Conservation (phyloP, 164 flowering plant species). For the Liriodendron chinense region DNA sequence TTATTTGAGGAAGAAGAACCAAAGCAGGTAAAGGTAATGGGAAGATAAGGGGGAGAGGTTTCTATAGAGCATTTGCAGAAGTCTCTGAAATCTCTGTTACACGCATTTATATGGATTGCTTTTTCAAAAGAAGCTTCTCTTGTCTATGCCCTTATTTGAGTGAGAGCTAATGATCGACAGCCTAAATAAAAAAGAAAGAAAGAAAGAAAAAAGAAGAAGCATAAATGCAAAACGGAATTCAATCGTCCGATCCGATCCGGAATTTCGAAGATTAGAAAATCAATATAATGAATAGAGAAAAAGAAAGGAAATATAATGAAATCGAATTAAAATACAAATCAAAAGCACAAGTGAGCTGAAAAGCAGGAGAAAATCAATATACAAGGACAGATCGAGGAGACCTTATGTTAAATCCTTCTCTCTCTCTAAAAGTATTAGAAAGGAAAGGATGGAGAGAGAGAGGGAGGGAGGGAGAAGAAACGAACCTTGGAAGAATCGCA, state of each 20-base stretch:
- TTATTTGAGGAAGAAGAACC: slow-evolving; percentile 12
- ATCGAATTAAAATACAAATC: background rate
- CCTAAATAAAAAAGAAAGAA: background rate
- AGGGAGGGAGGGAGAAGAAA: background rate
- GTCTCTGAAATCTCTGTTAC: background rate
- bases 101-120: background rate
- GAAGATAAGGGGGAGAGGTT: slow-evolving; percentile 7
- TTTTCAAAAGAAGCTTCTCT: background rate
- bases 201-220: background rate
- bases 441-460: background rate
- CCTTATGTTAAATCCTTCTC: no score
- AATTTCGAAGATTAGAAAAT: background rate
- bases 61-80: slow-evolving; percentile 14
- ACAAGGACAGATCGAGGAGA: no score
- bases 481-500: background rate
- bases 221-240: background rate
- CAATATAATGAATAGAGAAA: background rate
- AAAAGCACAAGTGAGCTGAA: background rate
- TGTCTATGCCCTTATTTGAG: background rate
- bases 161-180: background rate
- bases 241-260: background rate
- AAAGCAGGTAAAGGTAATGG: slow-evolving; percentile 6
- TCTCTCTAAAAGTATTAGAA: no score
- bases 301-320: background rate
- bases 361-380: background rate